phyloP scores from a whole-genome alignment of 495 filamentous ascomycete genomes.

The Podospora didyma region DNA sequence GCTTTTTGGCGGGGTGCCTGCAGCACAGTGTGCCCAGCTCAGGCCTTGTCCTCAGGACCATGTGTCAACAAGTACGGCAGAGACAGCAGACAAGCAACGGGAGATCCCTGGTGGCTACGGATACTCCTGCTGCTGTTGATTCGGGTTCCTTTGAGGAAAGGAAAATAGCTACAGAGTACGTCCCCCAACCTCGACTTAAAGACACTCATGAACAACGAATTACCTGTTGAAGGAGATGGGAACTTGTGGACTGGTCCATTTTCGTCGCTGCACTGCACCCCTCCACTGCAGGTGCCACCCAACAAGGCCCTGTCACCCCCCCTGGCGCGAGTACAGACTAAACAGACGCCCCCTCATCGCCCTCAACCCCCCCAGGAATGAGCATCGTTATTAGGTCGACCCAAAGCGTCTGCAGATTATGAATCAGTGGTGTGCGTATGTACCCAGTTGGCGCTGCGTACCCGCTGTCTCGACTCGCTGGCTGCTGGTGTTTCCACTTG shows the following conservation, averaged over 20 bases:
- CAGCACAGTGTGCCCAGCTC: constrained; percentile 6
- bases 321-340: constrained; percentile 1
- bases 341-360: constrained; percentile 4
- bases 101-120: too few species aligned
- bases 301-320: constrained; percentile 1
- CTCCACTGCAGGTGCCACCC: neutral
- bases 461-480: constrained; percentile 12
- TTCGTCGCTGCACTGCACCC: constrained; percentile 12
- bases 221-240: too few species aligned
- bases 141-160: too few species aligned
- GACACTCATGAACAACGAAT: too few species aligned
- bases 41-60: neutral
- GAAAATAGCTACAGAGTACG: too few species aligned
- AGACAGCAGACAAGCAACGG: too few species aligned
- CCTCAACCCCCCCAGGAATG: neutral
- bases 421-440: neutral
- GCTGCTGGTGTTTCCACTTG: constrained; percentile 18
- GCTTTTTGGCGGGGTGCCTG: neutral
- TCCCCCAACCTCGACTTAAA: too few species aligned
- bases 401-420: neutral
- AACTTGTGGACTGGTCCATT: constrained; percentile 7
- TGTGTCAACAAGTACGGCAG: too few species aligned
- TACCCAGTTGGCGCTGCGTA: constrained; percentile 5
- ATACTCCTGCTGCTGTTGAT: too few species aligned
- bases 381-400: neutral